phyloP scores from a whole-genome alignment of 2,329 filamentous ascomycete species.

The Cladosporium halotolerans region DNA sequence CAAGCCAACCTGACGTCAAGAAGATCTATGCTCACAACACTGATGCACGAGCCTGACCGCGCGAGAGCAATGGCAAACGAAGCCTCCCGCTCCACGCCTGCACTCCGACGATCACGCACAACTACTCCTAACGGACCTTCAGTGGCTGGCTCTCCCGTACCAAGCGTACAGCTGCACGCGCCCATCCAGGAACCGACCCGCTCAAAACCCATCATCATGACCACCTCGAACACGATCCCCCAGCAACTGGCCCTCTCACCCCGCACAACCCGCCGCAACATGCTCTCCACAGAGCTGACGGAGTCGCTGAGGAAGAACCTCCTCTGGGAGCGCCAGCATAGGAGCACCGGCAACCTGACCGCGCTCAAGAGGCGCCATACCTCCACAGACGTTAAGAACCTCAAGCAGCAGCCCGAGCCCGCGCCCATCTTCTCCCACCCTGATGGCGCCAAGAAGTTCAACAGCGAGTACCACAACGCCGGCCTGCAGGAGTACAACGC shows the following conservation, averaged over 20 bases:
- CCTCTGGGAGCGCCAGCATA: slow-evolving; percentile 91
- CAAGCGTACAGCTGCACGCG: slow-evolving; percentile 12
- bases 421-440: slow-evolving; percentile 43
- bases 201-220: slow-evolving; percentile 75
- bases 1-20: slow-evolving; percentile 76
- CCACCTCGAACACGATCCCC: slow-evolving; percentile 54
- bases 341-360: slow-evolving; percentile 80
- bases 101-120: slow-evolving; percentile 54
- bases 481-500: slow-evolving; percentile 80
- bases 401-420: slow-evolving; percentile 71
- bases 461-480: slow-evolving; percentile 79
- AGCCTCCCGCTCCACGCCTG: slow-evolving; percentile 52
- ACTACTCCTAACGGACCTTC: slow-evolving; percentile 64
- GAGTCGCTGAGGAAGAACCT: slow-evolving; percentile 87
- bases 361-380: slow-evolving; percentile 87
- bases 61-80: slow-evolving; percentile 62
- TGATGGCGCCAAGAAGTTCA: slow-evolving; percentile 51
- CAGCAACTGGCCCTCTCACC: slow-evolving; percentile 64
- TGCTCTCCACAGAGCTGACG: slow-evolving; percentile 90
- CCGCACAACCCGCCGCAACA: slow-evolving; percentile 84
- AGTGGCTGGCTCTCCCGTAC: slow-evolving; percentile 51
- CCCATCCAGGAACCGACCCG: slow-evolving; percentile 43
- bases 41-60: slow-evolving; percentile 75
- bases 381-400: slow-evolving; percentile 71
- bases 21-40: slow-evolving; percentile 80